Conservation (phyloP, 164 flowering plant genomes). For the Buxus sempervirens region DNA sequence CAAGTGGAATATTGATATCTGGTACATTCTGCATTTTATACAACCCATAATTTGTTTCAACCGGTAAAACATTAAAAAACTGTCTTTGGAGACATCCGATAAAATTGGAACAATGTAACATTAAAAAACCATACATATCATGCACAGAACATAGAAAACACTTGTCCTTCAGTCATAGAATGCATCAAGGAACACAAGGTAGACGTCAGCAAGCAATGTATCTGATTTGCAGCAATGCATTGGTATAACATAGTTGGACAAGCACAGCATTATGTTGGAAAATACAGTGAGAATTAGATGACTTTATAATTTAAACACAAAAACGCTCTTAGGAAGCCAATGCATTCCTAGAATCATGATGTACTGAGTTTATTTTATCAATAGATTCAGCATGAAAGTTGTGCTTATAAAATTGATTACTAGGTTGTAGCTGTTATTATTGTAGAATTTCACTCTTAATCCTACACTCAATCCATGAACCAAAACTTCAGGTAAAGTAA, state of each 20-base stretch:
- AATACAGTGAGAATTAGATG: neutral
- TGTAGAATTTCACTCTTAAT: neutral
- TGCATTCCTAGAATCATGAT: neutral
- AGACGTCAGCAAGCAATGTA: too few species aligned
- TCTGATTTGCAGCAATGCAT: neutral
- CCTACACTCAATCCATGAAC: neutral
- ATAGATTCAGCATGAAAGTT: neutral
- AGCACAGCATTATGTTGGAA: neutral
- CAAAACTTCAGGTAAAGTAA: neutral
- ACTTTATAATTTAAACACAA: neutral
- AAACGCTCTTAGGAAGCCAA: too few species aligned
- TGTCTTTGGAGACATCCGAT: too few species aligned
- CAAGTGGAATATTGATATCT: conserved; percentile 29
- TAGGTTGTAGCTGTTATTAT: neutral
- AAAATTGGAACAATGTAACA: too few species aligned
- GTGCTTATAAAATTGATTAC: neutral
- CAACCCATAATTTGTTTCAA: conserved; percentile 2
- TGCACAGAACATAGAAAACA: neutral
- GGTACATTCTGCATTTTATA: conserved; percentile 42
- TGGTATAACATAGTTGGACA: neutral
- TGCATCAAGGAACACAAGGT: neutral
- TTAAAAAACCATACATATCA: too few species aligned
- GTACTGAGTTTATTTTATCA: neutral
- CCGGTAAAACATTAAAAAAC: neutral
- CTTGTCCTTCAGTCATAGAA: neutral